These are phyloP conservation scores for Myriosclerotinia curreyana DNA, from an alignment of 2,329 filamentous ascomycete species.

Conservation along the genomic window DNA sequence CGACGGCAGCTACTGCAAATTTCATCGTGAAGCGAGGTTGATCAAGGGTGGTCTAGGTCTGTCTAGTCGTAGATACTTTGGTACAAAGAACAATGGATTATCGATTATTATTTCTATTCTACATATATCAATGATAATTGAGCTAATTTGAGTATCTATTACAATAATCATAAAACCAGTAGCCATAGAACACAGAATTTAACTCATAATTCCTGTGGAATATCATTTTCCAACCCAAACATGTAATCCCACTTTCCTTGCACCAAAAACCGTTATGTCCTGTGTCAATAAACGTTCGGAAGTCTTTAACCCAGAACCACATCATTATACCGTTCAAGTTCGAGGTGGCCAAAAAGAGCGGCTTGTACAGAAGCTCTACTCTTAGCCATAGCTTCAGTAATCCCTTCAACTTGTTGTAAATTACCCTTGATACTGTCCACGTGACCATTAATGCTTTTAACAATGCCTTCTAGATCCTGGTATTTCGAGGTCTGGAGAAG, in stretches of 20 bases:
- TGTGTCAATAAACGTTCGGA: not conserved
- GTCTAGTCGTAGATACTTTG: constrained; percentile 14
- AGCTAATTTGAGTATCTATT: constrained; percentile 12
- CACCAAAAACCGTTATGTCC: not conserved
- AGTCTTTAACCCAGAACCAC: constrained; percentile 34
- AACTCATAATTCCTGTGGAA: constrained; percentile 1
- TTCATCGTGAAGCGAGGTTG: constrained; percentile 23
- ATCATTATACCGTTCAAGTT: constrained; percentile 35
- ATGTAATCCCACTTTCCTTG: constrained; percentile 15
- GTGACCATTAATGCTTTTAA: constrained; percentile 36
- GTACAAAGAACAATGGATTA: constrained; percentile 18
- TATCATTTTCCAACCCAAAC: constrained; percentile 1
- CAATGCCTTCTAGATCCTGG: constrained; percentile 33
- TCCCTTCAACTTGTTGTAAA: constrained; percentile 36
- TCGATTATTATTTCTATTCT: constrained; percentile 8
- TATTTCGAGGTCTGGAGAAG: constrained; percentile 31
- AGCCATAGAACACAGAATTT: not conserved
- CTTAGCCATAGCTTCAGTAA: constrained; percentile 36
- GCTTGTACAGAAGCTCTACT: constrained; percentile 38
- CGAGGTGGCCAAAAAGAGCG: constrained; percentile 37
- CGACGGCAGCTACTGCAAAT: constrained; percentile 20
- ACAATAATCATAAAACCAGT: constrained; percentile 3
- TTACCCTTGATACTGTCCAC: constrained; percentile 39
- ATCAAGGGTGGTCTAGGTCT: constrained; percentile 16
- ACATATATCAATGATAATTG: constrained; percentile 12